Evolutionary conservation across 1,284 basidiomycete species (phyloP).

Genomic region (Afroboletus lepidellus): DNA sequence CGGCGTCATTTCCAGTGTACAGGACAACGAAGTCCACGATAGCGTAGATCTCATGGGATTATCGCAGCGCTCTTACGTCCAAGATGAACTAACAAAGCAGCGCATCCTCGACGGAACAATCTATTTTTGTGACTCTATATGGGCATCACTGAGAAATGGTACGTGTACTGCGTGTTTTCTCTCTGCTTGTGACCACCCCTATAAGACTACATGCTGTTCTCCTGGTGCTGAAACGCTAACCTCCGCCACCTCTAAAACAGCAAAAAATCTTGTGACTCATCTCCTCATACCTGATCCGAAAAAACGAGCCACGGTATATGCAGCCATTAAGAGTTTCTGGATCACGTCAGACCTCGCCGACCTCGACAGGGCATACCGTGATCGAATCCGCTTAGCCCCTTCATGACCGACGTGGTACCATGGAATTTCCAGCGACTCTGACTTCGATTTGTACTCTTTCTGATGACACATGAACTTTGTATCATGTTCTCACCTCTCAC

Average conservation of each 20-base stretch:
- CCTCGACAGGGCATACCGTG: constrained; percentile 57
- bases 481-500: not conserved
- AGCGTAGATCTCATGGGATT: constrained; percentile 32
- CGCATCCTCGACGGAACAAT: constrained; percentile 64
- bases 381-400: constrained; percentile 42
- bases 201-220: not conserved
- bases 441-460: constrained; percentile 3
- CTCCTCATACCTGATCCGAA: constrained; percentile 58
- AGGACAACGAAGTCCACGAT: constrained; percentile 17
- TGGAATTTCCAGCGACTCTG: not conserved
- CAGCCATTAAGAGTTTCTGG: constrained; percentile 62
- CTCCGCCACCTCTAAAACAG: constrained; percentile 34
- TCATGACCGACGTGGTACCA: constrained; percentile 11
- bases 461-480: not conserved
- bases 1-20: constrained; percentile 3
- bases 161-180: constrained; percentile 22
- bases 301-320: constrained; percentile 57
- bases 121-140: constrained; percentile 52
- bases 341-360: constrained; percentile 58
- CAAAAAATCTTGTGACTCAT: constrained; percentile 51
- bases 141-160: constrained; percentile 62
- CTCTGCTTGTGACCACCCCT: not conserved
- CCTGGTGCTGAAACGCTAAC: constrained; percentile 5
- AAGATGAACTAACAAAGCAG: constrained; percentile 61
- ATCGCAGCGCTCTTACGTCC: constrained; percentile 49